These are phyloP conservation scores for Furcasterigmium furcatum DNA, from an alignment of 2,329 filamentous ascomycete species.

Conservation along the genomic window DNA sequence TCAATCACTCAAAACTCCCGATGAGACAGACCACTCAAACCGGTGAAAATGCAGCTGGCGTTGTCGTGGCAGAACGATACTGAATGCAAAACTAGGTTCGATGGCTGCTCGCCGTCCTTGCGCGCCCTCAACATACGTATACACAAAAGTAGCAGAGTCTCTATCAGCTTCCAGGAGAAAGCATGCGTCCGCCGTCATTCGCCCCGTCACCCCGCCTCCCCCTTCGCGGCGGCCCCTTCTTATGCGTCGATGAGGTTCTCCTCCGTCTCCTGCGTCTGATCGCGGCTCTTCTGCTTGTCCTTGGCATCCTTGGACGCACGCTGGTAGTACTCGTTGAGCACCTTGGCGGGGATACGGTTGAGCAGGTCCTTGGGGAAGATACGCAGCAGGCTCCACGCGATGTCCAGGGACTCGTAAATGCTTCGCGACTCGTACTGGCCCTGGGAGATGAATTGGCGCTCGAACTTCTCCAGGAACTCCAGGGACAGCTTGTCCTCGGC, in stretches of 20 bases:
- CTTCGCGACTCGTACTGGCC: conserved; percentile 87
- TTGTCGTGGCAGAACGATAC: background rate
- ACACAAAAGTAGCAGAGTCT: conserved; percentile 10
- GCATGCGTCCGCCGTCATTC: background rate
- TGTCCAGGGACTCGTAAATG: conserved; percentile 91
- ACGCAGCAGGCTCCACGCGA: conserved; percentile 92
- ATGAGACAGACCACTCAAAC: background rate
- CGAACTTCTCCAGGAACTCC: conserved; percentile 98
- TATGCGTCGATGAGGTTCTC: conserved; percentile 61
- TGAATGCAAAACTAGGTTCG: conserved; percentile 4
- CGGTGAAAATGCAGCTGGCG: background rate
- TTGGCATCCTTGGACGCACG: conserved; percentile 61
- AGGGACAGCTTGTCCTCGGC: conserved; percentile 96
- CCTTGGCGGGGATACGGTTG: conserved; percentile 86
- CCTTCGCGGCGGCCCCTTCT: conserved; percentile 9
- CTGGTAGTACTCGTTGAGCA: conserved; percentile 81
- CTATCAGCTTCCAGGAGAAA: conserved; percentile 6
- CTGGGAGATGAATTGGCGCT: conserved; percentile 90
- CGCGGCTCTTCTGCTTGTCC: conserved; percentile 56
- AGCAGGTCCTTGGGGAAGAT: conserved; percentile 98
- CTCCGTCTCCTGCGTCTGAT: conserved; percentile 42
- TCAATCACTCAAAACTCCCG: no score
- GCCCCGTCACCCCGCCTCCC: conserved; percentile 13
- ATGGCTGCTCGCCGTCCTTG: conserved; percentile 1
- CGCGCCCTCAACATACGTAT: conserved; percentile 9